phyloP scores from a whole-genome alignment of 163 green algal genomes.

The Prototheca stagnorum region DNA sequence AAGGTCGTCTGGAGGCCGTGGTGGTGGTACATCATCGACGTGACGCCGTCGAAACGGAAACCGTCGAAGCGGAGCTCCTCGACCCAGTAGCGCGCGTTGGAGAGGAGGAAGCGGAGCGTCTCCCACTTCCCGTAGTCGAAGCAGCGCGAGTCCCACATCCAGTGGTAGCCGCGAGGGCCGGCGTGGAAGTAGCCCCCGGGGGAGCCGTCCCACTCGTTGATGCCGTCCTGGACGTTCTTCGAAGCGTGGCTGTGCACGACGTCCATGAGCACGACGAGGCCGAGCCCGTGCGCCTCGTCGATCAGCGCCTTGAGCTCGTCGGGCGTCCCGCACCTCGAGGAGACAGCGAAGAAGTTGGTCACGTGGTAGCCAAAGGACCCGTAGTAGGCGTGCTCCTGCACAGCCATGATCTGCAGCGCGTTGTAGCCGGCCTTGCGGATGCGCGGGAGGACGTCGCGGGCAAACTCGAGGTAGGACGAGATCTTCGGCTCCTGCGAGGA shows the following conservation, averaged over 20 bases:
- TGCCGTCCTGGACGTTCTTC: constrained; percentile 57
- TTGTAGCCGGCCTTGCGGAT: constrained; percentile 94
- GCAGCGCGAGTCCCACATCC: constrained; percentile 83
- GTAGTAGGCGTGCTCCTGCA: constrained; percentile 81
- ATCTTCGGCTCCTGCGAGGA: constrained; percentile 70
- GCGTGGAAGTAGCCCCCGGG: constrained; percentile 81
- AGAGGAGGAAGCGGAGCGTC: constrained; percentile 88
- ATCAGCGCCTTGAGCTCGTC: constrained; percentile 96
- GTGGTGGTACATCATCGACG: constrained; percentile 98
- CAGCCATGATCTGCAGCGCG: constrained; percentile 96
- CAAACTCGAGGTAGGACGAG: constrained; percentile 91
- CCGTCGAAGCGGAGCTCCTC: constrained; percentile 96
- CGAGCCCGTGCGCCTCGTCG: constrained; percentile 71
- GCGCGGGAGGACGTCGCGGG: constrained; percentile 76
- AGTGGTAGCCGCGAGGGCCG: constrained; percentile 74
- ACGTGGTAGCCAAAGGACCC: constrained; percentile 95
- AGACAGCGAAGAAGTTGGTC: constrained; percentile 78
- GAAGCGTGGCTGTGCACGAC: constrained; percentile 85
- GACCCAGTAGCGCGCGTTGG: constrained; percentile 90
- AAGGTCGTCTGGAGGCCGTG: constrained; percentile 89
- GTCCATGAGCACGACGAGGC: constrained; percentile 89
- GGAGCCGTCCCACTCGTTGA: constrained; percentile 59
- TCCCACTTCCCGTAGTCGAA: constrained; percentile 95
- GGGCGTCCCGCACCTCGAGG: constrained; percentile 74
- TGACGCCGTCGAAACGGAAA: constrained; percentile 93